phyloP scores from a whole-genome alignment of 768 basidiomycete species.

The Auriscalpium microsporum region DNA sequence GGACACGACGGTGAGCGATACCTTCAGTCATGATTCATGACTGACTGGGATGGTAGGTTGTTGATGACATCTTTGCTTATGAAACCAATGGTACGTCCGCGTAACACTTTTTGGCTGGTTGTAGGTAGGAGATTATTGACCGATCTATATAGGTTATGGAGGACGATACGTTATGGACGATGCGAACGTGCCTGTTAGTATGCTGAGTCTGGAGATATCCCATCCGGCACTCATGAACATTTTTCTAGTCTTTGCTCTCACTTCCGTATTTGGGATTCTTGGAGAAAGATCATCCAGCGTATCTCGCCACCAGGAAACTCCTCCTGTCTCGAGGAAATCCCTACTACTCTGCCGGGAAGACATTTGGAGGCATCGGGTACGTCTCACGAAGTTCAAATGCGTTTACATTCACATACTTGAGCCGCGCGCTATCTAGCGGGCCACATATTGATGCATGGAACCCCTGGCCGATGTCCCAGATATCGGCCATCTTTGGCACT shows the following conservation, averaged over 20 bases:
- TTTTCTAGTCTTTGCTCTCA: conserved; percentile 57
- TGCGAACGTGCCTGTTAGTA: conserved; percentile 70
- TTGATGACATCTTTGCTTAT: conserved; percentile 64
- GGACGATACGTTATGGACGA: conserved; percentile 77
- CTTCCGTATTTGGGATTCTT: conserved; percentile 76
- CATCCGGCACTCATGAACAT: neutral
- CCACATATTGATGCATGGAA: conserved; percentile 68
- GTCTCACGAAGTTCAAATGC: conserved; percentile 15
- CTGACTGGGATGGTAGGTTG: conserved; percentile 34
- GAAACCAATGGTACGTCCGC: conserved; percentile 53
- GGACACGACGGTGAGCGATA: conserved; percentile 35
- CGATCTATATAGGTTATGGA: conserved; percentile 41
- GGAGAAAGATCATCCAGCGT: conserved; percentile 46
- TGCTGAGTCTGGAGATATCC: neutral
- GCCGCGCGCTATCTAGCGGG: conserved; percentile 34
- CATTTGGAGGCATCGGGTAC: conserved; percentile 64
- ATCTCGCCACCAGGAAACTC: conserved; percentile 54
- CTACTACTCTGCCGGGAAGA: conserved; percentile 55
- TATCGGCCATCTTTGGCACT: conserved; percentile 65
- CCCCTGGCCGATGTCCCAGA: conserved; percentile 81
- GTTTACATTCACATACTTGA: neutral
- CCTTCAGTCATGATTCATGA: conserved; percentile 20
- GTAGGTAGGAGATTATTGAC: neutral
- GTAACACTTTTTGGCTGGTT: neutral
- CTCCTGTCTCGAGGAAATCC: conserved; percentile 60